Base-by-base conservation (phyloP, 2,329 filamentous ascomycete genomes). In the Fusarium nurragi region DNA sequence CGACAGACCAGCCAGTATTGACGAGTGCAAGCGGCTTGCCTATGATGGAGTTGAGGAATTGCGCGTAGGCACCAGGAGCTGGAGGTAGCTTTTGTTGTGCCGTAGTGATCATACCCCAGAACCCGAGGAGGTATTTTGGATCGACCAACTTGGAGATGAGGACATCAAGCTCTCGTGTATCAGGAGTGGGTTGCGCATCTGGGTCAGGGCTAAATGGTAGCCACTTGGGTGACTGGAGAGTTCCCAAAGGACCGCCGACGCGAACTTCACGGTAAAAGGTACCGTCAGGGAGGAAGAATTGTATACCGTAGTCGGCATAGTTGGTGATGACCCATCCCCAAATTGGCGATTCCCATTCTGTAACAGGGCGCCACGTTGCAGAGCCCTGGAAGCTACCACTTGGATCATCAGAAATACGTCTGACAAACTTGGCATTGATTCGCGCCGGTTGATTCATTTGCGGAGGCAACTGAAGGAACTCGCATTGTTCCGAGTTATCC, bases 261-360 rank as follows among this genome's bases (percentile, higher is more conserved):
- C 46, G 34, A 10, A 49, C 36, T 23, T 49, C 46, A 6, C 46
- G 34, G 7, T 49, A 39, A 2, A 49, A 49, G 4, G 46, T 49
- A 10, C 46, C 46, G 14, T 49, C 36, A 14, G 46, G 34, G 3
- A 49, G 18, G 19, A 49, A 49, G 4, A 82, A 14, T 68, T 81
- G 79, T 5, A 81, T 62, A 8, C 74, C 77, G 7, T 71, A 67
- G 57, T 81, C 75, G 37, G 70, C 71, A 50, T 77, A 81, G 68
- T 82, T 81, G 39, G 73, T 64, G 3, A 81, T 67, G 5, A 80
- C 34, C 78, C 77, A 80, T 18, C 77, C 77, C 74, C 75, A 80
- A 0, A 80, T 76, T 4, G 78, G 78, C 22, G 72, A 74, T 28
- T 80, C 78, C 74, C 74, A 79, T 45, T 79, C 76, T 3, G 62